Conservation (phyloP, 2,329 filamentous ascomycete species). For the Sporothrix mexicana region DNA sequence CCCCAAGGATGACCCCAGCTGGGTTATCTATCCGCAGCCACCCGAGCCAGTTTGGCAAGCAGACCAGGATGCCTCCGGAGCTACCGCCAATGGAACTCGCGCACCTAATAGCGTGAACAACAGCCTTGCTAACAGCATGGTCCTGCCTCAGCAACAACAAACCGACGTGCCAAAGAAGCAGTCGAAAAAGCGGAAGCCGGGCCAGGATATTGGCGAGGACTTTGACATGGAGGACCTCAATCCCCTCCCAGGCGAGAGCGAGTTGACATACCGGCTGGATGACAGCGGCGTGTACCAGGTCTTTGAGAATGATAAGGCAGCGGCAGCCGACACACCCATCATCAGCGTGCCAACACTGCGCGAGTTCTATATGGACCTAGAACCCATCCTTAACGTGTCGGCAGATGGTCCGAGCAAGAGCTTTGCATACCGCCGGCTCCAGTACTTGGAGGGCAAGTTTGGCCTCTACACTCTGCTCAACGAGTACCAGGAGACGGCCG, state of each 20-base stretch:
- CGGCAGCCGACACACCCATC: slow-evolving; percentile 69
- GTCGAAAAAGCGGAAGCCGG: slow-evolving; percentile 78
- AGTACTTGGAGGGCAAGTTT: slow-evolving; percentile 96
- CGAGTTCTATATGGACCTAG: slow-evolving; percentile 95
- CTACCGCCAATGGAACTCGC: slow-evolving; percentile 40
- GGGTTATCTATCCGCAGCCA: slow-evolving; percentile 89
- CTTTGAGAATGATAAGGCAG: slow-evolving; percentile 71
- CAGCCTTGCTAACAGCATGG: slow-evolving; percentile 56
- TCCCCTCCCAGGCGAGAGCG: slow-evolving; percentile 72
- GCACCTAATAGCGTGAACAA: slow-evolving; percentile 48
- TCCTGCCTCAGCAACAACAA: slow-evolving; percentile 44
- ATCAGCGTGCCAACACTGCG: slow-evolving; percentile 87
- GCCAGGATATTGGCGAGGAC: slow-evolving; percentile 88
- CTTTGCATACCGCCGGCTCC: slow-evolving; percentile 91
- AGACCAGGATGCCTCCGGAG: slow-evolving; percentile 47
- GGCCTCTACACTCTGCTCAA: slow-evolving; percentile 92
- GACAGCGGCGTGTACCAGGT: slow-evolving; percentile 90
- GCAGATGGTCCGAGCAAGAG: slow-evolving; percentile 96
- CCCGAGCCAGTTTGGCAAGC: slow-evolving; percentile 89
- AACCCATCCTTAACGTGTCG: slow-evolving; percentile 83
- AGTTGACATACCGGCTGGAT: slow-evolving; percentile 80
- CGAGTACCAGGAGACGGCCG: slow-evolving; percentile 96
- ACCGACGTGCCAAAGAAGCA: slow-evolving; percentile 38
- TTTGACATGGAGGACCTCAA: slow-evolving; percentile 81
- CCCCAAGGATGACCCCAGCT: slow-evolving; percentile 80